Conservation (phyloP, 2,329 filamentous ascomycete species). For the Herpotrichia juniperi region DNA sequence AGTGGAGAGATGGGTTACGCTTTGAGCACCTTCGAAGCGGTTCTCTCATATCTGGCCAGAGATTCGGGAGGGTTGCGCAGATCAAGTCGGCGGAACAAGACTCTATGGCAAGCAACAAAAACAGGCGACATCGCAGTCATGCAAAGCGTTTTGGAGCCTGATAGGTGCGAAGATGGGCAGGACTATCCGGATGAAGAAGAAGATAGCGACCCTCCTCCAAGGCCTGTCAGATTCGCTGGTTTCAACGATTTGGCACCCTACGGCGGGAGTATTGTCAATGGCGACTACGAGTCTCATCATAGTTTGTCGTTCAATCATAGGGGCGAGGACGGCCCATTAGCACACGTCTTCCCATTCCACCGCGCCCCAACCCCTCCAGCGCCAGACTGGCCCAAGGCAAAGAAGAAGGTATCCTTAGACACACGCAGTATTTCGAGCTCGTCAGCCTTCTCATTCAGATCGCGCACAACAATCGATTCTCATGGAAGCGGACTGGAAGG, state of each 20-base stretch:
- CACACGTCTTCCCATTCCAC: constrained; percentile 93
- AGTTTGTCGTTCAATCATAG: constrained; percentile 25
- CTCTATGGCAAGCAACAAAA: constrained; percentile 84
- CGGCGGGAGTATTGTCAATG: constrained; percentile 36
- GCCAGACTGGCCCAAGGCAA: constrained; percentile 61
- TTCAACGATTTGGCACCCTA: constrained; percentile 33
- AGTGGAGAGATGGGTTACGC: constrained; percentile 96
- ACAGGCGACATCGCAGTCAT: constrained; percentile 78
- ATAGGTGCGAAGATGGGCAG: constrained; percentile 45
- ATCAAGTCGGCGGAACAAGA: constrained; percentile 84
- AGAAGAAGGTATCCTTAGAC: constrained; percentile 85
- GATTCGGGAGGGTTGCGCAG: constrained; percentile 83
- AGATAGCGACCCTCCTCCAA: constrained; percentile 23
- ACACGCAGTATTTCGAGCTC: constrained; percentile 85
- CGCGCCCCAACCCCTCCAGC: constrained; percentile 59
- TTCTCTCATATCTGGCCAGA: constrained; percentile 82
- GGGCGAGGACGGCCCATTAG: constrained; percentile 56
- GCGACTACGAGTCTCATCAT: constrained; percentile 27
- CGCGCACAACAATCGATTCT: constrained; percentile 71
- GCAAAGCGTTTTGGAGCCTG: constrained; percentile 79
- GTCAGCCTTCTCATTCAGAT: constrained; percentile 83
- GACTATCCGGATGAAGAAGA: constrained; percentile 36
- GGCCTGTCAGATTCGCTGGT: constrained; percentile 40
- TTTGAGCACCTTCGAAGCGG: constrained; percentile 92
- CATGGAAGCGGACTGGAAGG: constrained; percentile 77